A percentile compares a stretch with the other conserved stretches of the same genome.
These are phyloP conservation scores for Nitzschia palea DNA, from an alignment of 108 stramenopile genomes.

Conservation along the genomic window DNA sequence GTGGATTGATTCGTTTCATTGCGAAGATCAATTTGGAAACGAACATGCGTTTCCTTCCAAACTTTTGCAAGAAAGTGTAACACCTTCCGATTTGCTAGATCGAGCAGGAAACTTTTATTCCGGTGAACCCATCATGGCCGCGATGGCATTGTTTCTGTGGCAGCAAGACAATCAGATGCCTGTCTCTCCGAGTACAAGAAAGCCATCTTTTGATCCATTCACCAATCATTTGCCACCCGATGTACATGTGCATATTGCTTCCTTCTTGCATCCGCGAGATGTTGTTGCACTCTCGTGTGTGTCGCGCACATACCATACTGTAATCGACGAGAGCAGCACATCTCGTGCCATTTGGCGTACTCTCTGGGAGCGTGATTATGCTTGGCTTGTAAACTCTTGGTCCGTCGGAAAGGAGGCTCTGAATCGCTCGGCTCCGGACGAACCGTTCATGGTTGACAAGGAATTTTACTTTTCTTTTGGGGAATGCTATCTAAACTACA, in stretches of 20 bases:
- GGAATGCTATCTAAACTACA: slow-evolving; percentile 66
- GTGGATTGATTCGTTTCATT: slow-evolving; percentile 19
- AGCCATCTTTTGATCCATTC: slow-evolving; percentile 16
- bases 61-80: slow-evolving; percentile 10
- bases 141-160: slow-evolving; percentile 12
- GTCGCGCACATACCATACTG: slow-evolving; percentile 16
- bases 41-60: neutral
- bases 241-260: slow-evolving; percentile 62
- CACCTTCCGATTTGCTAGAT: slow-evolving; percentile 30
- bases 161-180: neutral
- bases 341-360: slow-evolving; percentile 58
- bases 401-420: slow-evolving; percentile 59
- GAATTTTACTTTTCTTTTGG: slow-evolving; percentile 79
- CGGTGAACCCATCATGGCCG: slow-evolving; percentile 18
- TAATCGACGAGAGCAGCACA: slow-evolving; percentile 33
- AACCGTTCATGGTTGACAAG: slow-evolving; percentile 38
- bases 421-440: slow-evolving; percentile 42
- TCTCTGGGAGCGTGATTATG: slow-evolving; percentile 74
- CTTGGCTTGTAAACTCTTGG: slow-evolving; percentile 69
- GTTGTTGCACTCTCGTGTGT: slow-evolving; percentile 63
- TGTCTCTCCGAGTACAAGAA: neutral
- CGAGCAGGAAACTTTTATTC: slow-evolving; percentile 30
- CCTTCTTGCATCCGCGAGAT: slow-evolving; percentile 72
- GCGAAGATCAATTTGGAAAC: neutral
- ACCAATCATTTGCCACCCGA: slow-evolving; percentile 50